phyloP scores from a whole-genome alignment of 2,329 filamentous ascomycete species.

The Xylariales sp. region DNA sequence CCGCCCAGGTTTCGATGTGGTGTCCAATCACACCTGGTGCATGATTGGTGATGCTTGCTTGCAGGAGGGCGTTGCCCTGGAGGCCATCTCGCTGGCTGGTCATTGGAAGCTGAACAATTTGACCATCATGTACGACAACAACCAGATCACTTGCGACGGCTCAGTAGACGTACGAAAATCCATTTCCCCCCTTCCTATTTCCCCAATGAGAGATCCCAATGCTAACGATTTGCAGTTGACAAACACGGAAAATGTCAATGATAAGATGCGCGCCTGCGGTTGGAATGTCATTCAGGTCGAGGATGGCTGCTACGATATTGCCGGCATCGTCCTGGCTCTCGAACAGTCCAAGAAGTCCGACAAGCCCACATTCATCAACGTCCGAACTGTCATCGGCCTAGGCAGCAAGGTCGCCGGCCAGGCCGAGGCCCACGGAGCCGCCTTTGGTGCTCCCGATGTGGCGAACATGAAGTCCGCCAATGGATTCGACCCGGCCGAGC shows the following conservation, averaged over 20 bases:
- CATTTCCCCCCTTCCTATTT: too few relatives aligned
- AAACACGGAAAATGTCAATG: constrained; percentile 50
- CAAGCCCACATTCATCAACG: constrained; percentile 54
- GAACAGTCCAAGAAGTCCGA: constrained; percentile 32
- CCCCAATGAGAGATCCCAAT: too few relatives aligned
- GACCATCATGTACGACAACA: constrained; percentile 53
- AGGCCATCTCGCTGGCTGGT: constrained; percentile 49
- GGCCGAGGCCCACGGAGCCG: constrained; percentile 53
- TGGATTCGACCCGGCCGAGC: constrained; percentile 43
- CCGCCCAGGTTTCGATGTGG: constrained; percentile 39
- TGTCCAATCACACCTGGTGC: constrained; percentile 47
- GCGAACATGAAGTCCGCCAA: constrained; percentile 47
- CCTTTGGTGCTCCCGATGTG: constrained; percentile 49
- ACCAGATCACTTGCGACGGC: constrained; percentile 53
- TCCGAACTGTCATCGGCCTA: constrained; percentile 51
- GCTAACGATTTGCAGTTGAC: constrained; percentile 18
- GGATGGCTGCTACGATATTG: constrained; percentile 44
- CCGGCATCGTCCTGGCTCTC: constrained; percentile 39
- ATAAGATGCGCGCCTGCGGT: constrained; percentile 48
- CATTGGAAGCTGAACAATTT: constrained; percentile 48
- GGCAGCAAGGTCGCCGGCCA: constrained; percentile 41
- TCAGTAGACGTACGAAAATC: constrained; percentile 38
- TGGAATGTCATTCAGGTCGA: constrained; percentile 48
- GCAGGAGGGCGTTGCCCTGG: constrained; percentile 50
- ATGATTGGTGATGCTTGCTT: constrained; percentile 52